A percentile compares a stretch with the other conserved stretches of the same genome.
phyloP scores from a whole-genome alignment of 495 filamentous ascomycete species.

The Monascus purpureus region DNA sequence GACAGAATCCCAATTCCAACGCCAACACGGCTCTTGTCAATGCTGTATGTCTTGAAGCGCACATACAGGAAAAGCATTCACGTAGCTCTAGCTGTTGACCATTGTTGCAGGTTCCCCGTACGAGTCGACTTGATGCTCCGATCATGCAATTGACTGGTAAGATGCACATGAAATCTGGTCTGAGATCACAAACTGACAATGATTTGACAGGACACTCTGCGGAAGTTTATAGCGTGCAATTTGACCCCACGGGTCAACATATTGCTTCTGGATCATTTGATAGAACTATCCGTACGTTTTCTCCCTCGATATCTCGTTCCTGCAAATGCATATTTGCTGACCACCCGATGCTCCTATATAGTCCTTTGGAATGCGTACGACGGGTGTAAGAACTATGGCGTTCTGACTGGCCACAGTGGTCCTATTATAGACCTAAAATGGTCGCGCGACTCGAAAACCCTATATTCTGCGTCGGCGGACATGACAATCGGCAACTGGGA shows the following conservation, averaged over 20 bases:
- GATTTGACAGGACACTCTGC: conserved; percentile 42
- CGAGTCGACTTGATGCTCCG: conserved; percentile 77
- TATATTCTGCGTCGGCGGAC: conserved; percentile 92
- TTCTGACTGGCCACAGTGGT: conserved; percentile 74
- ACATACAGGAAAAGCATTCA: neutral
- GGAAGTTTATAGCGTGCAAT: conserved; percentile 84
- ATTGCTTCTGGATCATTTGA: conserved; percentile 97
- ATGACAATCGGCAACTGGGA: conserved; percentile 92
- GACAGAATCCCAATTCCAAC: conserved; percentile 71
- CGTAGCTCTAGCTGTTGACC: conserved; percentile 2
- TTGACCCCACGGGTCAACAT: conserved; percentile 72
- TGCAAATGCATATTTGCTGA: neutral
- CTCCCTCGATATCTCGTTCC: neutral
- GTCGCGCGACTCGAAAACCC: conserved; percentile 80
- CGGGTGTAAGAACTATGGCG: conserved; percentile 84
- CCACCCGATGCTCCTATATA: conserved; percentile 13
- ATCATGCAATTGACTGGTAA: conserved; percentile 88
- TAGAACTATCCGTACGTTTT: conserved; percentile 62
- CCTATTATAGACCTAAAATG: conserved; percentile 88
- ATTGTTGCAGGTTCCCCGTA: conserved; percentile 53
- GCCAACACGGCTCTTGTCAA: conserved; percentile 57
- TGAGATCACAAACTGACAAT: conserved; percentile 3
- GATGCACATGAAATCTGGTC: conserved; percentile 2
- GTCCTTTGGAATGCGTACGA: conserved; percentile 90
- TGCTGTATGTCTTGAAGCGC: conserved; percentile 1